Evolutionary conservation across 2,329 filamentous ascomycete genomes (phyloP).

Genomic region (Macrophomina pseudophaseolina): DNA sequence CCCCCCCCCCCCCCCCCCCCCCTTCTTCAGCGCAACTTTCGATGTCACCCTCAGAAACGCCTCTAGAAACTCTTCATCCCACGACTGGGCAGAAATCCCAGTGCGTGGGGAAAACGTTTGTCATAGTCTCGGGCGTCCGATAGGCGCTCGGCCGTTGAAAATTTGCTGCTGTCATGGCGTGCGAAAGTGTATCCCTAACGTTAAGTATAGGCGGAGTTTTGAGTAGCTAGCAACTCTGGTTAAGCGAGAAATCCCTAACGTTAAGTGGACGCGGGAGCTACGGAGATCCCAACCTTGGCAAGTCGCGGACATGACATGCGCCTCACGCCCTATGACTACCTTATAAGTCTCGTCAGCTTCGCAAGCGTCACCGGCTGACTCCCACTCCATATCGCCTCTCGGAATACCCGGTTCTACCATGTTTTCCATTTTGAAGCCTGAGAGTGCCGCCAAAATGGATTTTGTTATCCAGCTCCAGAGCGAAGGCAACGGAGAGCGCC

Average conservation of each 20-base stretch:
- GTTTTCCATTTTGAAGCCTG: not conserved
- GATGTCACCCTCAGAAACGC: no score
- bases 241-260: constrained; percentile 17
- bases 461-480: not conserved
- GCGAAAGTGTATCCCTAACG: not conserved
- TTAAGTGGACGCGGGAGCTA: constrained; percentile 13
- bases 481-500: not conserved
- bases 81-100: not conserved
- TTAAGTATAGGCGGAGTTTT: constrained; percentile 20
- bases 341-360: not conserved
- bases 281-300: not conserved
- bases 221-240: not conserved
- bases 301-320: not conserved
- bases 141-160: constrained; percentile 3
- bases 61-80: not conserved
- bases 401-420: not conserved
- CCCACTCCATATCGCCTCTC: not conserved
- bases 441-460: not conserved
- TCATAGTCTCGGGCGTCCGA: not conserved
- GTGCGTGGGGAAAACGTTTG: not conserved
- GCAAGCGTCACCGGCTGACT: no score
- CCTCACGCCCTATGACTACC: not conserved
- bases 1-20: no score
- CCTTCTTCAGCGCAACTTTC: no score
- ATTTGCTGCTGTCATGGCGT: not conserved